Evolutionary conservation across 768 basidiomycete species (phyloP).

Genomic region (Exidia glandulosa): DNA sequence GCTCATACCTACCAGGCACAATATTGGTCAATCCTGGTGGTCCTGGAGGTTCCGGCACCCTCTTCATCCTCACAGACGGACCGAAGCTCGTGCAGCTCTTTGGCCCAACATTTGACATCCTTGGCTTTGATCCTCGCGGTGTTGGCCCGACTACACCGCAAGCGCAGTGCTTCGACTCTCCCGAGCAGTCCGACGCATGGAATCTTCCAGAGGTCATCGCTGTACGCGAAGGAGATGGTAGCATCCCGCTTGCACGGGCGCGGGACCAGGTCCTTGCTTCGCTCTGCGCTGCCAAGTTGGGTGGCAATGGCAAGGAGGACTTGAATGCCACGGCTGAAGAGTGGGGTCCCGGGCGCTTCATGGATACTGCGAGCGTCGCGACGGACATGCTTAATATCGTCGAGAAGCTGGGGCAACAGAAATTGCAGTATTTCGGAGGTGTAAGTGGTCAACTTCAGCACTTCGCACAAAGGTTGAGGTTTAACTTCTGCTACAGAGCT

Average conservation of each 20-base stretch:
- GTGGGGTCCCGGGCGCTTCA: background rate
- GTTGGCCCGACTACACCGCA: background rate
- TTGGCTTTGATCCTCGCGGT: background rate
- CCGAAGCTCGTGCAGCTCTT: background rate
- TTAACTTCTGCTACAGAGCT: background rate
- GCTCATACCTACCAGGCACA: background rate
- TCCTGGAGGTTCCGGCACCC: background rate
- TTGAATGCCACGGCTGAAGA: background rate
- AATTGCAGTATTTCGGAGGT: conserved; percentile 12
- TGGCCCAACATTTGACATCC: background rate
- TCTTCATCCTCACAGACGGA: background rate
- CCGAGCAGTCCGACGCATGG: background rate
- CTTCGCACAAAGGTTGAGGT: background rate
- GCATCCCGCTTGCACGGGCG: background rate
- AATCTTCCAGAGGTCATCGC: background rate
- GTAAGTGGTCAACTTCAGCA: background rate
- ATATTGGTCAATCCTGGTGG: background rate
- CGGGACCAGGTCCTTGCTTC: background rate
- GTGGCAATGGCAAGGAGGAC: background rate
- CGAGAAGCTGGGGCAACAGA: background rate
- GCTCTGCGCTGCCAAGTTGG: background rate
- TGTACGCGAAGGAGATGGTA: background rate
- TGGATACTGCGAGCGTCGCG: background rate
- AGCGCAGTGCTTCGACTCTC: background rate
- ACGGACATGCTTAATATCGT: conserved; percentile 2